Percentiles rank a stretch among this genome's conserved stretches.
Evolutionary conservation across 2,329 filamentous ascomycete species (phyloP).

Genomic region (Colletotrichum orchidophilum): DNA sequence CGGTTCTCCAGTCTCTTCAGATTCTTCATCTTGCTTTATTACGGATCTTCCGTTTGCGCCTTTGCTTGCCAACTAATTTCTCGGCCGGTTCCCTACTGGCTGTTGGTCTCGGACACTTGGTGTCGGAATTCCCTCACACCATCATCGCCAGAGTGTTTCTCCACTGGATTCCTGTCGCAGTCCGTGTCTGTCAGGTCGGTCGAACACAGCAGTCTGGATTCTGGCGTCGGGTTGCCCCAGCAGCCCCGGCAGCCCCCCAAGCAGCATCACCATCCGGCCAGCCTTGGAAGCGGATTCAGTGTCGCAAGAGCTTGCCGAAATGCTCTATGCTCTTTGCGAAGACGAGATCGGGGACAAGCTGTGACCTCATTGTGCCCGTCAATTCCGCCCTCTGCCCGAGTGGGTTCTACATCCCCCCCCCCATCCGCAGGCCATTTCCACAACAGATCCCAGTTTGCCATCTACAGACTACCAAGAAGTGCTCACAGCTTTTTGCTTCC

Average conservation of each 20-base stretch:
- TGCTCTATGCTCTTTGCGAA: not conserved
- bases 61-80: conserved; percentile 6
- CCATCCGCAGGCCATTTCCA: not conserved
- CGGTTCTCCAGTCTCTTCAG: not conserved
- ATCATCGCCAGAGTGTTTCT: conserved; percentile 9
- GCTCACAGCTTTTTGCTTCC: not conserved
- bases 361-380: conserved; percentile 22
- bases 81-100: conserved; percentile 1
- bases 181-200: conserved; percentile 1
- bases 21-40: not conserved
- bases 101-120: not conserved
- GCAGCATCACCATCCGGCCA: not conserved
- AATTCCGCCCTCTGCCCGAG: not conserved
- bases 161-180: conserved; percentile 12
- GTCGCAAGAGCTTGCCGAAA: not conserved
- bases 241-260: not conserved
- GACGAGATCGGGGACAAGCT: not conserved
- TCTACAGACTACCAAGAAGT: not conserved
- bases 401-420: conserved; percentile 4
- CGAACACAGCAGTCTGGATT: conserved; percentile 5
- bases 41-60: not conserved
- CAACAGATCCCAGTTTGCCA: not conserved
- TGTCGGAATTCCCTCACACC: conserved; percentile 29
- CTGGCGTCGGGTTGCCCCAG: conserved; percentile 15
- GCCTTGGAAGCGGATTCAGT: conserved; percentile 1